Evolutionary conservation across 768 basidiomycete species (phyloP).

Genomic region (Rhodotorula diobovata): DNA sequence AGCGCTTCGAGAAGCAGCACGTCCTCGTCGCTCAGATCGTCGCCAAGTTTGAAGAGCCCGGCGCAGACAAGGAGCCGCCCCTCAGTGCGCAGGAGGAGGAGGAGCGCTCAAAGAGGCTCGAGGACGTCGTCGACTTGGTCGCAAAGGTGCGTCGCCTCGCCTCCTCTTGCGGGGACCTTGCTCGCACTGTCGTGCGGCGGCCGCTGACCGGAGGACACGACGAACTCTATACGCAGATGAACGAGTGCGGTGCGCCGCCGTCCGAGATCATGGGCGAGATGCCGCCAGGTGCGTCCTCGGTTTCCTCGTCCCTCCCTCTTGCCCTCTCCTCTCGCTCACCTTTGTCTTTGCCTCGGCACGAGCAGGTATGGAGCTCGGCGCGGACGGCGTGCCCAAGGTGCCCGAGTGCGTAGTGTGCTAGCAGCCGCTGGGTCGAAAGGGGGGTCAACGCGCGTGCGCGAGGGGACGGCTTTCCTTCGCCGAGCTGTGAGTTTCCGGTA

Average conservation of each 20-base stretch:
- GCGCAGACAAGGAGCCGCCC: constrained; percentile 51
- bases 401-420: constrained; percentile 42
- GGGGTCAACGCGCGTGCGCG: too few species aligned
- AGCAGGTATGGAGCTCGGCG: constrained; percentile 50
- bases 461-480: too few species aligned
- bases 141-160: constrained; percentile 56
- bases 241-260: constrained; percentile 71
- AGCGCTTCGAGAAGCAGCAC: constrained; percentile 63
- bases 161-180: neutral
- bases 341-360: neutral
- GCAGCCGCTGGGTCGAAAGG: too few species aligned
- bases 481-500: too few species aligned
- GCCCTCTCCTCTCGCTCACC: neutral
- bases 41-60: constrained; percentile 61
- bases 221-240: constrained; percentile 56
- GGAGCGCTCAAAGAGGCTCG: constrained; percentile 50
- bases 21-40: constrained; percentile 59
- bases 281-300: constrained; percentile 56
- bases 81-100: constrained; percentile 7
- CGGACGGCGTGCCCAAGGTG: constrained; percentile 57
- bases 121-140: constrained; percentile 65
- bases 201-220: neutral
- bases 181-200: neutral
- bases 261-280: constrained; percentile 76
- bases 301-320: neutral